Base-by-base conservation (phyloP, 78 protist species). In the Salpingoeca rosetta region DNA sequence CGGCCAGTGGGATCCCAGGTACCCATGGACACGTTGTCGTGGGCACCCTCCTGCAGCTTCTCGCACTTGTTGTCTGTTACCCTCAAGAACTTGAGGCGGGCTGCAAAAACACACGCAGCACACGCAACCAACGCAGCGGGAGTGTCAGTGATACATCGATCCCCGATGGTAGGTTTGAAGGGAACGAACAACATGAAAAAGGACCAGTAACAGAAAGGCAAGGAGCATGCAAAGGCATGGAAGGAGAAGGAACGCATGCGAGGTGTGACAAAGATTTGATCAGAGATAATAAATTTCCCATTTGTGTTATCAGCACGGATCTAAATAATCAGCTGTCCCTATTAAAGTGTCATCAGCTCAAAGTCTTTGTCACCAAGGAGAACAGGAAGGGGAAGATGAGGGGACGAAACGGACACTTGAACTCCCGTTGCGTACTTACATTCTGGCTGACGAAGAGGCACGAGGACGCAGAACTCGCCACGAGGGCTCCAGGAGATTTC, bases 1-100 rank as follows among this genome's bases (percentile, higher is more conserved):
- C 97, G 87, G 83, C 97, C 97, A 36, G 94, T 89, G 44, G 97
- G 96, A 78, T 93, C 94, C 97, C 97, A 95, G 79, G 84, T 88
- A 45, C 85, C 76, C 82, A 83, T 83, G n/a, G 94, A 76, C 56
- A 85, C 75, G 87, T 80, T 85, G 72, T 88, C 45, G 86, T 94
- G 97, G 85, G 90, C 94, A 76, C 84, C 90, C 44, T 78, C 81
- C 35, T 89, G 75, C 76, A 87, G 85, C 27, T 86, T 77, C 57
- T 87, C 93, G 81, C 38, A 37, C 40, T 57, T 85, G 74, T 87
- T 56, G 35, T n/a, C n/a, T n/a, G n/a, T n/a, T n/a, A 81, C 84
- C 78, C 88, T 86, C 86, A 56, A 86, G 89, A 92, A 94, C 82
- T 91, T 91, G 41, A 85, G 89, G 37, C 35, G 17, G 44, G 86